Evolutionary conservation across 2,329 filamentous ascomycete genomes (phyloP).

Genomic region (Lasiodiplodia sp.): DNA sequence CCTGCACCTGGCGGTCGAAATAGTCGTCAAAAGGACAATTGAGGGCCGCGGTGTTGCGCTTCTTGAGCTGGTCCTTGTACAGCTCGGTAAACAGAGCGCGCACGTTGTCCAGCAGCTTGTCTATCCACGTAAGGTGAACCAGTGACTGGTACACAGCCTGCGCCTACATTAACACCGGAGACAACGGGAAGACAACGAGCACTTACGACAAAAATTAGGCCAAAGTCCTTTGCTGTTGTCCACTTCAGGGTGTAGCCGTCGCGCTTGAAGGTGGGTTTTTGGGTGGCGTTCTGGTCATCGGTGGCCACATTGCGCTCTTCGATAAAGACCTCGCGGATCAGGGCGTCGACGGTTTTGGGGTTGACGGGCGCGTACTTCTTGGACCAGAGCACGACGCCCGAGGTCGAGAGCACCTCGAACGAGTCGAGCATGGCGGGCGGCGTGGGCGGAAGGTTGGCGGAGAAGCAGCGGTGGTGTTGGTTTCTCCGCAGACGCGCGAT

Average conservation of each 20-base stretch:
- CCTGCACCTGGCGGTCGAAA: constrained; percentile 89
- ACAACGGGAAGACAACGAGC: not conserved
- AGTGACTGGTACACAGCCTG: constrained; percentile 97
- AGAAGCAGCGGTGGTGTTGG: constrained; percentile 17
- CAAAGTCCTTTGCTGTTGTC: constrained; percentile 90
- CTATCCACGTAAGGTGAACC: constrained; percentile 94
- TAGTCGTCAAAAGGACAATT: constrained; percentile 89
- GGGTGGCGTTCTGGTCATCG: constrained; percentile 66
- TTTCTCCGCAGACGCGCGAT: constrained; percentile 28
- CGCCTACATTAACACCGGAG: not conserved
- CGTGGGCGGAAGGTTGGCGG: constrained; percentile 29
- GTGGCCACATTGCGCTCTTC: constrained; percentile 80
- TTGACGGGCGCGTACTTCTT: constrained; percentile 82
- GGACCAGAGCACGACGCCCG: constrained; percentile 96
- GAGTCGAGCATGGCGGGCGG: constrained; percentile 79
- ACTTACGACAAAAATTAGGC: constrained; percentile 90
- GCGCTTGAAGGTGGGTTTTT: constrained; percentile 79
- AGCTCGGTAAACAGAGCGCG: constrained; percentile 89
- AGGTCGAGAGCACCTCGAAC: constrained; percentile 95
- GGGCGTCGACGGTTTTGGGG: constrained; percentile 85
- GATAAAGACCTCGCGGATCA: constrained; percentile 97
- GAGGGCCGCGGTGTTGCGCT: constrained; percentile 77
- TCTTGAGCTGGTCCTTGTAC: constrained; percentile 86
- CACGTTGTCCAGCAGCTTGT: constrained; percentile 94
- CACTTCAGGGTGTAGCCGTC: constrained; percentile 96